Evolutionary conservation across 805 yeast genomes (phyloP).

Genomic region (Wickerhamomyces canadensis): DNA sequence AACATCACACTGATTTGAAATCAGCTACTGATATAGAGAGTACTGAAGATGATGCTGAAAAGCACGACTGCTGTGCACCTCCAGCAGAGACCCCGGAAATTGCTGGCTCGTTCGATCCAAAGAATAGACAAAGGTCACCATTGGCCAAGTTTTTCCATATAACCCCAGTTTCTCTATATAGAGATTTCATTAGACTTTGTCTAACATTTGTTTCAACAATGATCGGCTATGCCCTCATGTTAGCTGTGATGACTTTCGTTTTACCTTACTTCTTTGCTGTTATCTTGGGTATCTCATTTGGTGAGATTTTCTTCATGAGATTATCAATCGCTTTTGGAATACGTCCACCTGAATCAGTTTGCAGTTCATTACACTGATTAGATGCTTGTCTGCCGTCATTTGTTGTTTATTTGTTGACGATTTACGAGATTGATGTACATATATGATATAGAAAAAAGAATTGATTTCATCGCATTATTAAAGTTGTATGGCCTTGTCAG

Average conservation of each 20-base stretch:
- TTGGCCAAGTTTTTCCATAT: slow-evolving; percentile 30
- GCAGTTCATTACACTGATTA: slow-evolving; percentile 24
- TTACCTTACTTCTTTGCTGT: slow-evolving; percentile 69
- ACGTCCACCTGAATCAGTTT: slow-evolving; percentile 21
- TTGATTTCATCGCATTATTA: no score
- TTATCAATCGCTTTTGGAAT: slow-evolving; percentile 35
- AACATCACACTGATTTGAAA: not conserved
- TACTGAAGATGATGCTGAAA: not conserved
- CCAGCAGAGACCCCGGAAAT: not conserved
- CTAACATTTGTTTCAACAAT: slow-evolving; percentile 58
- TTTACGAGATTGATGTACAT: no score
- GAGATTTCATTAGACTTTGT: slow-evolving; percentile 52
- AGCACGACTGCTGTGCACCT: not conserved
- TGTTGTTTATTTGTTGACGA: not conserved
- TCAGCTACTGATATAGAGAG: not conserved
- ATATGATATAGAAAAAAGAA: no score
- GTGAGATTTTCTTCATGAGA: slow-evolving; percentile 66
- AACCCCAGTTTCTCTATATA: slow-evolving; percentile 30
- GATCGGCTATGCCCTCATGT: slow-evolving; percentile 69
- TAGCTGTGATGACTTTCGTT: slow-evolving; percentile 71
- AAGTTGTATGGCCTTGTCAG: no score
- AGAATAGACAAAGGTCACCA: slow-evolving; percentile 14
- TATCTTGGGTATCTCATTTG: slow-evolving; percentile 61
- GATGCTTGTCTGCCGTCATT: not conserved
- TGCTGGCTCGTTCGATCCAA: not conserved